Conservation (phyloP, 2,329 filamentous ascomycete species). For the Talaromyces sp. region DNA sequence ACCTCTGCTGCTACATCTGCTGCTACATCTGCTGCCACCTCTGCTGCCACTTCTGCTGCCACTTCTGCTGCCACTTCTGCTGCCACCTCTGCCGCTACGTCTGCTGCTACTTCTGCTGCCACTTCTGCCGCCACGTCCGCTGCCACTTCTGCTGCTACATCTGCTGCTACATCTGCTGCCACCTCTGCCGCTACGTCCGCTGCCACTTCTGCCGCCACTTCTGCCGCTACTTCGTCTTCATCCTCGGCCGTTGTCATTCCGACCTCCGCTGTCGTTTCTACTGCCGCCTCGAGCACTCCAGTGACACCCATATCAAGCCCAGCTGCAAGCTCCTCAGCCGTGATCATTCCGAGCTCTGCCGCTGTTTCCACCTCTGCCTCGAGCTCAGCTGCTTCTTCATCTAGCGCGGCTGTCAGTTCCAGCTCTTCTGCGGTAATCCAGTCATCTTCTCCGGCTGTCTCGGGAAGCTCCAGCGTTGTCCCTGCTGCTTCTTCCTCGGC, state of each 20-base stretch:
- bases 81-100: too few species aligned
- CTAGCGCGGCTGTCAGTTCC: not conserved
- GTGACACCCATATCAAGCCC: not conserved
- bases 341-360: not conserved
- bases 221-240: not conserved
- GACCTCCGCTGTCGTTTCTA: not conserved
- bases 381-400: not conserved
- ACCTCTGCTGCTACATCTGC: too few species aligned
- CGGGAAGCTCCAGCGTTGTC: not conserved
- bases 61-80: too few species aligned
- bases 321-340: not conserved
- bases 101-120: not conserved
- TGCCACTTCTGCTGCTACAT: not conserved
- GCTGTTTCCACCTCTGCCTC: not conserved
- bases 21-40: too few species aligned
- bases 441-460: not conserved
- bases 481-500: constrained; percentile 3
- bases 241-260: not conserved
- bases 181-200: not conserved
- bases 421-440: not conserved
- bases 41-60: too few species aligned
- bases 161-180: too few species aligned
- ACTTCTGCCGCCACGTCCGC: not conserved
- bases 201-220: not conserved
- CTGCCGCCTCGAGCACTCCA: not conserved